These are phyloP conservation scores for Phlebiopsis gigantea DNA, from an alignment of 768 basidiomycete genomes.

Conservation along the genomic window DNA sequence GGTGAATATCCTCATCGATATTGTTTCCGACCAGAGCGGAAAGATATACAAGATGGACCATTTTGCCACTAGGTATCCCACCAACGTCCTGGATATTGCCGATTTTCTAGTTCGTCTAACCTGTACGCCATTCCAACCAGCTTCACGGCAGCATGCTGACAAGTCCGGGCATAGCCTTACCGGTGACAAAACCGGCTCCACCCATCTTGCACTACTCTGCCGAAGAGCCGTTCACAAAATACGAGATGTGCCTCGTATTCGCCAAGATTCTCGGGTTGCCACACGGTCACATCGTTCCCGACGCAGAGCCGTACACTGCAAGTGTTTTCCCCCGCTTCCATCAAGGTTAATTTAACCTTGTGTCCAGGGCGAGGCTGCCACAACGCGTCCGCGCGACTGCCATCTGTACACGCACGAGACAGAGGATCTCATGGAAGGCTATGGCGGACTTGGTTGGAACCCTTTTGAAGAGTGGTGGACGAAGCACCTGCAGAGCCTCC, in stretches of 20 bases:
- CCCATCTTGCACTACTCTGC: constrained; percentile 83
- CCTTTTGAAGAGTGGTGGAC: constrained; percentile 88
- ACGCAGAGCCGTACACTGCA: constrained; percentile 60
- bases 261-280: constrained; percentile 64
- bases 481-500: constrained; percentile 32
- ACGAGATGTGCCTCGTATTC: constrained; percentile 83
- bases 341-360: background rate
- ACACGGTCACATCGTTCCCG: constrained; percentile 70
- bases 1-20: constrained; percentile 82
- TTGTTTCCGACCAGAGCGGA: constrained; percentile 81
- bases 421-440: constrained; percentile 45
- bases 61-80: constrained; percentile 89
- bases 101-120: constrained; percentile 74
- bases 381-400: constrained; percentile 75
- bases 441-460: constrained; percentile 52
- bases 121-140: constrained; percentile 50
- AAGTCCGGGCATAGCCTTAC: constrained; percentile 31
- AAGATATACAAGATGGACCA: constrained; percentile 95
- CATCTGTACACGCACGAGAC: constrained; percentile 74
- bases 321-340: background rate
- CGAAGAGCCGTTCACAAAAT: constrained; percentile 83
- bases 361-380: constrained; percentile 43
- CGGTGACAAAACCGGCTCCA: constrained; percentile 41
- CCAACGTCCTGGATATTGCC: constrained; percentile 85
- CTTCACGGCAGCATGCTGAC: constrained; percentile 27